Evolutionary conservation across 1,284 basidiomycete species (phyloP), one percentile per base, ranked within the genome.

Genomic region (Cystobasidiaceae sp.): DNA sequence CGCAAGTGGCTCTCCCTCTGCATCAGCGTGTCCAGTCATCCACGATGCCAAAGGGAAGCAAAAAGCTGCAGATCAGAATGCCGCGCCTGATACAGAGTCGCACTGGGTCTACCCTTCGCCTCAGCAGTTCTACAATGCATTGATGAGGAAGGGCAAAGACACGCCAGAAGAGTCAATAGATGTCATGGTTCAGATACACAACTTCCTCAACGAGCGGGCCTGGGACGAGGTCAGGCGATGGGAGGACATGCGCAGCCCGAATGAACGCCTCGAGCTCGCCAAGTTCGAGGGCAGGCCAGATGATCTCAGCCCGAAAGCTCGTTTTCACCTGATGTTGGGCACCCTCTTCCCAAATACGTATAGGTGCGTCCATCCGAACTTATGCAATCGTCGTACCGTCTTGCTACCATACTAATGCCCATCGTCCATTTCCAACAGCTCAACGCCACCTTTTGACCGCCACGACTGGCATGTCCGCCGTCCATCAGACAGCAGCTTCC

Each of bases 61-160:
- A 49, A 43, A 60, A 25, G 58, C 68, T 28, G 43, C 68, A 50
- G 66, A 64, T 15, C 46, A 44, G 28, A 37, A 34, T 13, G 48
- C 33, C 17, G 74, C 70, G 15, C 49, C 66, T 21, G 67, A 56
- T 6, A 11, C 30, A 39, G 46, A 60, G 9, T 33, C 39, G 19
- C 48, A 58, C 25, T 98, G 96, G 96, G 93, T 97, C 74, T 99
- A 99, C 78, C 96, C 96, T 0, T 93, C 90, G 4, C 92, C 94
- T 2, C 93, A 98, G 78, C 94, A 98, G 77, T 98, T 98, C 77
- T 94, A 98, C 78, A 97, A 97, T 76, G 96, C 96, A 0, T 83
- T 99, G 6, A 90, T 91, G 15, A 82, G 93, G 70, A 99, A 99
- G 76, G 96, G 96, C 1, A 93, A 90, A 90, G 93, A 96, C 78